Percentiles rank a stretch among this genome's conserved stretches.
Conservation (phyloP, 495 filamentous ascomycete genomes). For the Achaetomiella virescens region DNA sequence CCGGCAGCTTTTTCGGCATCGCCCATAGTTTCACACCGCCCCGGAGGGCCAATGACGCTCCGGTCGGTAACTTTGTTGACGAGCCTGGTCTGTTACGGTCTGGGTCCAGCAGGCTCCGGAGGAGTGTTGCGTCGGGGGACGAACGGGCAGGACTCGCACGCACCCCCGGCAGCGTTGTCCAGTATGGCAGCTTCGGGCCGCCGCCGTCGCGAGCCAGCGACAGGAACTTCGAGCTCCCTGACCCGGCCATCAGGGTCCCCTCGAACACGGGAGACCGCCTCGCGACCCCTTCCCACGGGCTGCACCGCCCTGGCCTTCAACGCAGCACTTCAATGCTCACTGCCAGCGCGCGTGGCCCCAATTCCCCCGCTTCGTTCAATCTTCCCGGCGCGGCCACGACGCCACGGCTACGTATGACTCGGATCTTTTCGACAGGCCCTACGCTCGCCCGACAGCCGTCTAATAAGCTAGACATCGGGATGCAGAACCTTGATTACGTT, state of each 20-base stretch:
- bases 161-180: constrained; percentile 30
- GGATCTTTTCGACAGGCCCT: constrained; percentile 27
- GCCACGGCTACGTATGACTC: constrained; percentile 20
- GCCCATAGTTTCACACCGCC: constrained; percentile 13
- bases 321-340: constrained; percentile 24
- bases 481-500: constrained; percentile 43
- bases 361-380: constrained; percentile 9
- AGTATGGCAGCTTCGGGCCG: constrained; percentile 72
- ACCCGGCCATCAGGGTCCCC: constrained; percentile 60
- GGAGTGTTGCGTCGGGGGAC: constrained; percentile 8
- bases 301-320: constrained; percentile 12
- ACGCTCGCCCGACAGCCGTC: constrained; percentile 15
- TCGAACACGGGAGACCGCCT: constrained; percentile 30
- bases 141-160: constrained; percentile 31
- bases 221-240: constrained; percentile 58
- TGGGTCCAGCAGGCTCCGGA: not conserved
- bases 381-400: constrained; percentile 14
- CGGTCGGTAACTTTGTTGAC: not conserved
- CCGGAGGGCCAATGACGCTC: not conserved
- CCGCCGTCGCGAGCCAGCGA: constrained; percentile 51
- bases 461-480: constrained; percentile 21
- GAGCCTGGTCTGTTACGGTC: not conserved
- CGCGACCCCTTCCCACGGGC: constrained; percentile 4
- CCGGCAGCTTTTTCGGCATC: constrained; percentile 14
- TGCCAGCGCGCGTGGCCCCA: constrained; percentile 2